Percentiles rank a stretch among this genome's conserved stretches.
Evolutionary conservation across 139 green algal genomes (phyloP).

Genomic region (Chlorella vulgaris): DNA sequence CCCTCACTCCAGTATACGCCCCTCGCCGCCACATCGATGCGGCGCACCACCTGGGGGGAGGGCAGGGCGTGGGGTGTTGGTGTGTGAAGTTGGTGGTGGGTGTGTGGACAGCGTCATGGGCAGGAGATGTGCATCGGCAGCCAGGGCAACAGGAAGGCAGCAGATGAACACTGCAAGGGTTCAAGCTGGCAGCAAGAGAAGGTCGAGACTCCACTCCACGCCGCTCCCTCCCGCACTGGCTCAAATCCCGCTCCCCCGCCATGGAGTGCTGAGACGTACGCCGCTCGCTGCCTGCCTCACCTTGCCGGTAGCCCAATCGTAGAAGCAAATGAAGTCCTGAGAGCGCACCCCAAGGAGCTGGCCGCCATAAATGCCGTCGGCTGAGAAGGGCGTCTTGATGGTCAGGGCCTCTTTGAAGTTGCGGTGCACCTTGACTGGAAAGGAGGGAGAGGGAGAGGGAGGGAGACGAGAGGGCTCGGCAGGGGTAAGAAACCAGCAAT

Average conservation of each 20-base stretch:
- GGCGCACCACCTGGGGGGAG: constrained; percentile 69
- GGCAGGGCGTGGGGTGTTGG: not conserved
- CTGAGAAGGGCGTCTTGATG: constrained; percentile 81
- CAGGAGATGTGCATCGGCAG: too few species aligned
- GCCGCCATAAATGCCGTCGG: constrained; percentile 92
- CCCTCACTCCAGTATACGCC: constrained; percentile 89
- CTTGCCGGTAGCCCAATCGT: constrained; percentile 89
- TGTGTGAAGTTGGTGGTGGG: not conserved
- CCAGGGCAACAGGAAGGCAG: not conserved
- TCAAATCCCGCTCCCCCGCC: too few species aligned
- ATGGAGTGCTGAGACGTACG: too few species aligned
- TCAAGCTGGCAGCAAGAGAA: not conserved
- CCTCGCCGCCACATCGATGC: constrained; percentile 88
- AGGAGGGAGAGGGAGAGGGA: too few species aligned
- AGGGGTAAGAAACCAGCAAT: not conserved
- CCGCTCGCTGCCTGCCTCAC: too few species aligned
- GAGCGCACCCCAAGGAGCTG: constrained; percentile 79
- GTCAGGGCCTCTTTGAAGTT: constrained; percentile 84
- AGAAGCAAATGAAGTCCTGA: constrained; percentile 95
- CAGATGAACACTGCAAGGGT: not conserved
- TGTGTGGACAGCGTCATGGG: not conserved
- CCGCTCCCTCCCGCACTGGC: too few species aligned
- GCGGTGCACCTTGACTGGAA: constrained; percentile 63
- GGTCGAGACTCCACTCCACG: too few species aligned
- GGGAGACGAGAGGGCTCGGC: not conserved